These are phyloP conservation scores for Tetrahymena borealis DNA, from an alignment of 73 alveolate genomes.

Conservation along the genomic window DNA sequence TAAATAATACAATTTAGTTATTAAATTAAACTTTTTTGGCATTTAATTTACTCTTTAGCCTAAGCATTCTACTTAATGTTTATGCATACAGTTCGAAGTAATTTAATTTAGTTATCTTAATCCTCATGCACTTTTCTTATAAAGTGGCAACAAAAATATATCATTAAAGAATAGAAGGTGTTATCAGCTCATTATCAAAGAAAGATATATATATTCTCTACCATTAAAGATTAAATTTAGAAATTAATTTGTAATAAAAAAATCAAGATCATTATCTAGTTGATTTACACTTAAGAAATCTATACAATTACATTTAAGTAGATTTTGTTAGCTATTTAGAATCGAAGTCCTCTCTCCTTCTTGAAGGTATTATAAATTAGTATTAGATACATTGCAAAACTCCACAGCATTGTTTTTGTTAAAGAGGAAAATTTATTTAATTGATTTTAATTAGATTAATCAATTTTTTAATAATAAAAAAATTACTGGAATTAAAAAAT, in stretches of 20 bases:
- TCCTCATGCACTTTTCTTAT: neutral
- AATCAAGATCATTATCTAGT: too few species aligned
- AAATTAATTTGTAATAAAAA: too few species aligned
- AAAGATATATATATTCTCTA: neutral
- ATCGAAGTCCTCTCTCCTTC: neutral
- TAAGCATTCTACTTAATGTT: neutral
- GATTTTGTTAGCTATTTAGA: neutral
- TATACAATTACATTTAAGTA: neutral
- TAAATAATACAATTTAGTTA: too few species aligned
- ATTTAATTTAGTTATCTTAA: neutral
- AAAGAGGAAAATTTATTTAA: too few species aligned
- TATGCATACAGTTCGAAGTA: neutral
- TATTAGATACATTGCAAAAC: neutral
- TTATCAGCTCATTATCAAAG: neutral
- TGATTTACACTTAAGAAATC: too few species aligned
- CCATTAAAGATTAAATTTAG: neutral
- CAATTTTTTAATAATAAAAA: neutral
- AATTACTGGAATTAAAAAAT: neutral
- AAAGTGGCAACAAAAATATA: neutral
- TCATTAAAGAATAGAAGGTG: neutral
- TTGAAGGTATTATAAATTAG: neutral
- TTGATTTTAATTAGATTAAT: neutral
- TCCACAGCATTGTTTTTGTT: neutral
- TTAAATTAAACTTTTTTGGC: too few species aligned
- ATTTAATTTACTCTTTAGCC: neutral